Conservation (phyloP, 352 stramenopile species). For the Thraustochytrium striatum region DNA sequence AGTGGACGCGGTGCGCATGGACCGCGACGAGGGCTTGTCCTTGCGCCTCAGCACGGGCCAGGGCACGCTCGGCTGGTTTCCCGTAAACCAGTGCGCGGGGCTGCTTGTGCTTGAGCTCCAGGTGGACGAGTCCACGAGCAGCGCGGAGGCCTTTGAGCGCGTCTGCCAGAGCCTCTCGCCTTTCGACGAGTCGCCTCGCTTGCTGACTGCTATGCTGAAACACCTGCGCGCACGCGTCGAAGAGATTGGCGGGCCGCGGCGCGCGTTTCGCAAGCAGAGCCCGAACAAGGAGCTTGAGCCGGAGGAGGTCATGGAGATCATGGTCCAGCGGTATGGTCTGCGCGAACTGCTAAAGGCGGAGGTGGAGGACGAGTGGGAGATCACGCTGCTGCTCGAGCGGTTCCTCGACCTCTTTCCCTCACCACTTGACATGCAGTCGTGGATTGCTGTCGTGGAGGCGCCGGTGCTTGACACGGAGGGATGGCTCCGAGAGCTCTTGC, state of each 20-base stretch:
- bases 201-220: slow-evolving; percentile 8
- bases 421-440: not conserved
- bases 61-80: slow-evolving; percentile 20
- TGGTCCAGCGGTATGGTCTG: not conserved
- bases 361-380: slow-evolving; percentile 23
- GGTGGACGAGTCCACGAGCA: not conserved
- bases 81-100: not conserved
- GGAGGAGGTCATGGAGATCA: not conserved
- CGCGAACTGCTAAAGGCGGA: not conserved
- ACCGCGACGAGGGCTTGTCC: not conserved
- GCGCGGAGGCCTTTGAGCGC: slow-evolving; percentile 3
- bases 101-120: not conserved
- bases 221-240: slow-evolving; percentile 13
- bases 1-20: slow-evolving; percentile 14
- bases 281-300: not conserved
- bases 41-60: not conserved
- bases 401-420: slow-evolving; percentile 22
- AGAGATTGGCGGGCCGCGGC: not conserved
- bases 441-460: not conserved
- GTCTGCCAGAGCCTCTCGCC: slow-evolving; percentile 31
- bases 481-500: not conserved
- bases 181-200: slow-evolving; percentile 11
- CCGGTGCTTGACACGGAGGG: not conserved
- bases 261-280: not conserved
- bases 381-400: not conserved